These are phyloP conservation scores for Paraphoma sp. DNA, from an alignment of 2,329 filamentous ascomycete species.

Conservation along the genomic window DNA sequence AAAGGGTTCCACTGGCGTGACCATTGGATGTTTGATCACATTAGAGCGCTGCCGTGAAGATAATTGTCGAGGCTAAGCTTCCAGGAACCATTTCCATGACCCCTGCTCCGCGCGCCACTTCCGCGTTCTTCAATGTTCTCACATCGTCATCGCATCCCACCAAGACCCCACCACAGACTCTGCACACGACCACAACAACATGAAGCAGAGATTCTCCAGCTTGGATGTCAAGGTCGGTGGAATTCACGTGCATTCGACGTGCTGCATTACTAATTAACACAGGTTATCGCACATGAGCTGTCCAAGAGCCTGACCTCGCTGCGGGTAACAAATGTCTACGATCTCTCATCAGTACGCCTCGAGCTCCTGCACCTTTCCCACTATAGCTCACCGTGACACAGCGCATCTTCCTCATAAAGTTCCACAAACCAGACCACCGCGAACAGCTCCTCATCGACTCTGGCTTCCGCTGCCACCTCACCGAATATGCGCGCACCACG, in stretches of 20 bases:
- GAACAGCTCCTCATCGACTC: slow-evolving; percentile 93
- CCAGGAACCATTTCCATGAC: slow-evolving; percentile 26
- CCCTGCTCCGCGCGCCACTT: slow-evolving; percentile 28
- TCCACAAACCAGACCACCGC: slow-evolving; percentile 86
- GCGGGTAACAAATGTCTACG: slow-evolving; percentile 92
- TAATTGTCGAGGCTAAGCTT: slow-evolving; percentile 13
- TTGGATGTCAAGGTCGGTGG: slow-evolving; percentile 71
- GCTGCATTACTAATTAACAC: slow-evolving; percentile 13
- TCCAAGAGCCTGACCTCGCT: slow-evolving; percentile 76
- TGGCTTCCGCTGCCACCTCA: slow-evolving; percentile 94
- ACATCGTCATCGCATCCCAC: slow-evolving; percentile 40
- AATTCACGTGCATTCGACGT: neutral
- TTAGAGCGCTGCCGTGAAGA: too few species aligned
- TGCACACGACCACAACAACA: slow-evolving; percentile 51
- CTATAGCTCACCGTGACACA: slow-evolving; percentile 31
- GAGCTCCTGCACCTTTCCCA: neutral
- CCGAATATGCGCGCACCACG: slow-evolving; percentile 86
- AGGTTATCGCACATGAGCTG: slow-evolving; percentile 96
- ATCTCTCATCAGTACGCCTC: slow-evolving; percentile 75
- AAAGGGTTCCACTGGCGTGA: too few species aligned
- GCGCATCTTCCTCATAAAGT: slow-evolving; percentile 94
- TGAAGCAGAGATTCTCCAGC: slow-evolving; percentile 85
- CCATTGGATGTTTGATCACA: too few species aligned
- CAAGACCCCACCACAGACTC: slow-evolving; percentile 35
- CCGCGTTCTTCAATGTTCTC: slow-evolving; percentile 13